A percentile compares a stretch with the other conserved stretches of the same genome.
Evolutionary conservation across 306 rosid genomes (phyloP).

Genomic region (Mimosa bimucronata): DNA sequence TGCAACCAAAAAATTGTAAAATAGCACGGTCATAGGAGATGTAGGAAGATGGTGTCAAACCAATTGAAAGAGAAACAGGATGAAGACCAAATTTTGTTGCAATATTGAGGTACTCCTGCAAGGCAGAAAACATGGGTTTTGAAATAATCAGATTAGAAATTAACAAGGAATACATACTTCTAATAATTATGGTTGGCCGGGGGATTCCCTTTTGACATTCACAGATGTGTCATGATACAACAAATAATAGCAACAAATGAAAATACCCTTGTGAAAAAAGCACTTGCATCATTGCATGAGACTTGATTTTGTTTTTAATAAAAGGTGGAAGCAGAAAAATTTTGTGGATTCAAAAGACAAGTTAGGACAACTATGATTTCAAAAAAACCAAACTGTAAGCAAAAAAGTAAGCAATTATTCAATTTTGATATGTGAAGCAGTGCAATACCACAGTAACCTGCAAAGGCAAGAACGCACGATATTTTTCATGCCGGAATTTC

Average conservation of each 20-base stretch:
- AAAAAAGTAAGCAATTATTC: neutral
- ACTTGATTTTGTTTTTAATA: neutral
- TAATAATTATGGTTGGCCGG: conserved; percentile 7
- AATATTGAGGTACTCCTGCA: conserved; percentile 72
- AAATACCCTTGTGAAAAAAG: neutral
- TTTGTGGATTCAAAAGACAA: neutral
- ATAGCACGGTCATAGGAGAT: neutral
- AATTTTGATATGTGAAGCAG: neutral
- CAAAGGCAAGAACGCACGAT: neutral
- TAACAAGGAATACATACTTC: conserved; percentile 25
- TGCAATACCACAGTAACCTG: neutral
- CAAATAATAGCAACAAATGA: conserved; percentile 1
- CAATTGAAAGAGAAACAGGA: conserved; percentile 89
- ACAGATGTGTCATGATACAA: conserved; percentile 2
- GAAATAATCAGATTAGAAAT: conserved; percentile 26
- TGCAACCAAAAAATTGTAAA: neutral
- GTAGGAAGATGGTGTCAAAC: conserved; percentile 47
- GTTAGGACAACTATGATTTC: neutral
- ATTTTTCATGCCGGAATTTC: conserved; percentile 15
- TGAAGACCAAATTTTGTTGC: conserved; percentile 65
- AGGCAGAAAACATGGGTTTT: conserved; percentile 34
- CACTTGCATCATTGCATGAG: neutral
- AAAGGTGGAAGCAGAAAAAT: neutral
- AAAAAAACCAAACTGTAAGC: neutral
- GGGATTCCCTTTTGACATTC: conserved; percentile 4